Evolutionary conservation across 1,284 basidiomycete species (phyloP).

Genomic region (Puccinia sorghi): DNA sequence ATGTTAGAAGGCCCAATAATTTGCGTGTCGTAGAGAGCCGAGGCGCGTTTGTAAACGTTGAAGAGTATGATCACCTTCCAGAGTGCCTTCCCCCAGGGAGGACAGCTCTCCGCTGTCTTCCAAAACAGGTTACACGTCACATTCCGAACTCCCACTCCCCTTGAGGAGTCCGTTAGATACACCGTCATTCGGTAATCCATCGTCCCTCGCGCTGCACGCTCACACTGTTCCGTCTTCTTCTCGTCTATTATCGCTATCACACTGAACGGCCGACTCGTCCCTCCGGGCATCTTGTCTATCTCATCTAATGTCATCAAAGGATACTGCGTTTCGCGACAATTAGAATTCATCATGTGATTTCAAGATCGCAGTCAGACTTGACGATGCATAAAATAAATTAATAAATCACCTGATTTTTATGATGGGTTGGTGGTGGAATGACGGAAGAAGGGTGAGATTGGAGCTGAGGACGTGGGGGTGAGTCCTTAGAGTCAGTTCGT

Average conservation of each 20-base stretch:
- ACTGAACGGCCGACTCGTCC: background rate
- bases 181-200: conserved; percentile 27
- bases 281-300: conserved; percentile 11
- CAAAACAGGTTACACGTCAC: conserved; percentile 48
- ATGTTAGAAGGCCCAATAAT: conserved; percentile 5
- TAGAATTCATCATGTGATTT: background rate
- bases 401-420: background rate
- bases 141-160: background rate
- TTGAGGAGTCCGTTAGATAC: conserved; percentile 16
- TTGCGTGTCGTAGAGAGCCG: conserved; percentile 24
- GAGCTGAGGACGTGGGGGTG: too few species aligned
- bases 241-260: conserved; percentile 23
- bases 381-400: too few species aligned
- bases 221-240: conserved; percentile 36
- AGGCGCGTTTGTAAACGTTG: conserved; percentile 24
- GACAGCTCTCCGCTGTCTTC: conserved; percentile 28
- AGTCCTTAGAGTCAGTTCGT: too few species aligned
- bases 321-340: background rate
- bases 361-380: too few species aligned
- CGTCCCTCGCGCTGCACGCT: background rate
- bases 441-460: too few species aligned
- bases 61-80: conserved; percentile 36
- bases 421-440: too few species aligned
- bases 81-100: conserved; percentile 23
- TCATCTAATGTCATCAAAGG: conserved; percentile 11